Percentiles rank a stretch among this genome's conserved stretches.
Evolutionary conservation across 345 rosid species (phyloP).

Genomic region (Heritiera littoralis): DNA sequence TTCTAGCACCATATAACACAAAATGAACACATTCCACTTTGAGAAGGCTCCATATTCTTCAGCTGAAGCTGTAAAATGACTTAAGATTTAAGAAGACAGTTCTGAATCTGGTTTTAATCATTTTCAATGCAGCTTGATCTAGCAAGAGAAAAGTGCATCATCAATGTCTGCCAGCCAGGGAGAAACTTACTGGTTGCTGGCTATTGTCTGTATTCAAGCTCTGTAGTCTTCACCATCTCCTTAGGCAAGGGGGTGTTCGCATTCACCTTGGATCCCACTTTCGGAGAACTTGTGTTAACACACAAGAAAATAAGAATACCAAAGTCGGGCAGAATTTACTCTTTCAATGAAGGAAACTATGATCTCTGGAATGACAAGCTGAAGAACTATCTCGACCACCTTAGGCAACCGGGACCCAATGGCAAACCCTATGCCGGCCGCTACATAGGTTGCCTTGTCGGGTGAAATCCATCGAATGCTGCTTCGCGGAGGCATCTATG

Average conservation of each 20-base stretch:
- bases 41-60: slow-evolving; percentile 19
- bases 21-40: background rate
- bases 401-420: slow-evolving; percentile 85
- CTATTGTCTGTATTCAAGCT: slow-evolving; percentile 93
- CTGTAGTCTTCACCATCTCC: slow-evolving; percentile 77
- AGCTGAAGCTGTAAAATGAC: background rate
- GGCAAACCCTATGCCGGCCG: slow-evolving; percentile 88
- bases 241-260: slow-evolving; percentile 78
- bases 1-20: background rate
- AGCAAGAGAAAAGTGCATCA: slow-evolving; percentile 60
- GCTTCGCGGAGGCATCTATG: slow-evolving; percentile 86
- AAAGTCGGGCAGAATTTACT: slow-evolving; percentile 72
- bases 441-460: slow-evolving; percentile 91
- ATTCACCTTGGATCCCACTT: slow-evolving; percentile 90
- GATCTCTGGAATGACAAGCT: slow-evolving; percentile 82
- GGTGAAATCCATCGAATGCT: slow-evolving; percentile 88
- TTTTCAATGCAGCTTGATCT: slow-evolving; percentile 50
- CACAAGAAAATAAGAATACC: slow-evolving; percentile 84
- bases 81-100: background rate
- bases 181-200: slow-evolving; percentile 88
- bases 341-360: slow-evolving; percentile 95
- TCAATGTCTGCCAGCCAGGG: slow-evolving; percentile 93
- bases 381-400: slow-evolving; percentile 86
- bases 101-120: no score
- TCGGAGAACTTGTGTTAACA: slow-evolving; percentile 85